Base-by-base conservation (phyloP, 2,329 filamentous ascomycete genomes). In the Xylariaceae sp. region DNA sequence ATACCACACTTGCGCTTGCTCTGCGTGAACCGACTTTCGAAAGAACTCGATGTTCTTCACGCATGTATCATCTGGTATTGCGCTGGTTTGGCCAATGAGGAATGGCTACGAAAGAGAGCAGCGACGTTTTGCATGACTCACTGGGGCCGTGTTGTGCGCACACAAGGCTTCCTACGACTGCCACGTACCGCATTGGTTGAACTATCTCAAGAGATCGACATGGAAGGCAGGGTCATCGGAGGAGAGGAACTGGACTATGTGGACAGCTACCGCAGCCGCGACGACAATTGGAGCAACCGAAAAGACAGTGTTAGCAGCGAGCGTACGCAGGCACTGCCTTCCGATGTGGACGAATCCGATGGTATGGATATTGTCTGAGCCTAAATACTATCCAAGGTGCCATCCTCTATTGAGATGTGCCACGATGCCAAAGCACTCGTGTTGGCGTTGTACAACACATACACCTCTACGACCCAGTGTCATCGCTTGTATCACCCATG, bases 61-160 rank as follows among this genome's bases (percentile, higher is more conserved):
- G 92, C 92, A 2, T 96, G 94, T 56, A 86, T 95, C 59, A 91
- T 96, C 49, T 99, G 95, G 90, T 91, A 97, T 68, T 90, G 90
- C 57, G 90, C 94, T 2, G 87, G 86, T 7, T 83, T 92, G 12
- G 92, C 94, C 14, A 89, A 86, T 59, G 94, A 99, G 69, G 89
- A 95, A 46, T 96, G 91, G 90, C 78, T 99, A 36, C 89, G 90
- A 66, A 88, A 89, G 60, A 85, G 92, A 46, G 90, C 94, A 0
- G 91, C 91, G 0, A 78, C 77, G 42, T 97, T 95, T 69, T 96
- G 90, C 65, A 82, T 99, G 69, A 87, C 86, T 36, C 89, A 97
- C 68, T 99, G 94, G 90, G 94, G 94, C 46, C 85, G 94, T 42
- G 83, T 99, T 27, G 94, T 97, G 18, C 85, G 94, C 15, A 96